These are phyloP conservation scores for Filosporella fistucella DNA, from an alignment of 495 filamentous ascomycete species.

Conservation along the genomic window DNA sequence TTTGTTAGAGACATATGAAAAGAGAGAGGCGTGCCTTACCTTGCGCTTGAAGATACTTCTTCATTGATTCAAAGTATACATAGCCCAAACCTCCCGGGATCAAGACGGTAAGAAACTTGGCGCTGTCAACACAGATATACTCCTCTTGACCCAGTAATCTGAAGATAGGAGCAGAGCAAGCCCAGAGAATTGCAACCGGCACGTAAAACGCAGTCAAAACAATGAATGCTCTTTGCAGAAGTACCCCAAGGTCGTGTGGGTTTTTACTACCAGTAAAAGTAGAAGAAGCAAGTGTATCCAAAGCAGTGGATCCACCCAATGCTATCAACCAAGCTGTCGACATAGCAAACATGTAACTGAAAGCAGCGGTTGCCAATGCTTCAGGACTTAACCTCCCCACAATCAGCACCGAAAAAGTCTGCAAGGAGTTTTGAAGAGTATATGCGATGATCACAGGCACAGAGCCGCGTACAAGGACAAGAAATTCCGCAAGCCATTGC, in stretches of 20 bases:
- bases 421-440: slow-evolving; percentile 81
- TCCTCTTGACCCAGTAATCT: slow-evolving; percentile 73
- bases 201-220: slow-evolving; percentile 72
- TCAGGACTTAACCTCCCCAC: slow-evolving; percentile 79
- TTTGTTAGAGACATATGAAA: neutral
- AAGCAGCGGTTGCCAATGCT: slow-evolving; percentile 77
- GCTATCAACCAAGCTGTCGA: slow-evolving; percentile 87
- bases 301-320: slow-evolving; percentile 84
- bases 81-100: slow-evolving; percentile 87
- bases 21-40: slow-evolving; percentile 36
- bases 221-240: slow-evolving; percentile 77
- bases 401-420: slow-evolving; percentile 80
- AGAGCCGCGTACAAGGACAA: slow-evolving; percentile 61
- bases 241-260: slow-evolving; percentile 75
- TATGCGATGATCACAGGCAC: slow-evolving; percentile 86
- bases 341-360: slow-evolving; percentile 94
- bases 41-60: slow-evolving; percentile 91
- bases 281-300: slow-evolving; percentile 83
- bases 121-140: slow-evolving; percentile 69
- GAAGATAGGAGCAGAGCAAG: slow-evolving; percentile 73
- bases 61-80: slow-evolving; percentile 87
- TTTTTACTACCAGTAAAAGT: slow-evolving; percentile 83
- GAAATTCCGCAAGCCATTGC: slow-evolving; percentile 56
- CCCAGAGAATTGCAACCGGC: slow-evolving; percentile 72
- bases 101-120: slow-evolving; percentile 69